Percentiles rank a stretch among this genome's conserved stretches.
These are phyloP conservation scores for Trametes pubescens DNA, from an alignment of 1,284 basidiomycete species.

Conservation along the genomic window DNA sequence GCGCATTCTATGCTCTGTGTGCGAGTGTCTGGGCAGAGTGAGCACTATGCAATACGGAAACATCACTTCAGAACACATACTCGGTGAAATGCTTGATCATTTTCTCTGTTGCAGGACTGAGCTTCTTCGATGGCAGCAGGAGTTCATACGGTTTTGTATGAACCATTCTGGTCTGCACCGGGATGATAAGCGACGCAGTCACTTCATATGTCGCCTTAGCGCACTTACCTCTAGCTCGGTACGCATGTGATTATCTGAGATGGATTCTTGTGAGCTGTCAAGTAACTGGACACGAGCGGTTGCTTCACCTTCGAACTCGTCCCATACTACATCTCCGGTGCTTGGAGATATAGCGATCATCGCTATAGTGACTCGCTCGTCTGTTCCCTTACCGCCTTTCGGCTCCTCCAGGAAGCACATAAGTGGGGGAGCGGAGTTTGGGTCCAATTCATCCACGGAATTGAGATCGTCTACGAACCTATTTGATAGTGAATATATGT, in stretches of 20 bases:
- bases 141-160: constrained; percentile 89
- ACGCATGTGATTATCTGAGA: constrained; percentile 78
- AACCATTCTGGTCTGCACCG: constrained; percentile 75
- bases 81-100: constrained; percentile 77
- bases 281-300: not conserved
- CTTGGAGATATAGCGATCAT: constrained; percentile 86
- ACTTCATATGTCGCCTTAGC: not conserved
- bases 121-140: constrained; percentile 65
- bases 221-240: constrained; percentile 81
- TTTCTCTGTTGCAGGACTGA: constrained; percentile 82
- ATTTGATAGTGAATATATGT: not conserved
- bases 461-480: constrained; percentile 81
- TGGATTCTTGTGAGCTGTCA: not conserved
- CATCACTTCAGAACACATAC: constrained; percentile 53
- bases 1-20: constrained; percentile 59
- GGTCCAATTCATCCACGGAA: constrained; percentile 71
- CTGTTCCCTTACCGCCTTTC: constrained; percentile 57
- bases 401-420: constrained; percentile 77
- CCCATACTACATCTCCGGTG: constrained; percentile 93
- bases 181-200: not conserved
- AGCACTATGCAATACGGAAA: too few species aligned
- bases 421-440: constrained; percentile 64
- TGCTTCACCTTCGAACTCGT: constrained; percentile 77
- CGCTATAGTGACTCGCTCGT: constrained; percentile 72
- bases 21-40: constrained; percentile 47